Conservation (phyloP, 1,284 basidiomycete species). For the Dichomitus squalens region DNA sequence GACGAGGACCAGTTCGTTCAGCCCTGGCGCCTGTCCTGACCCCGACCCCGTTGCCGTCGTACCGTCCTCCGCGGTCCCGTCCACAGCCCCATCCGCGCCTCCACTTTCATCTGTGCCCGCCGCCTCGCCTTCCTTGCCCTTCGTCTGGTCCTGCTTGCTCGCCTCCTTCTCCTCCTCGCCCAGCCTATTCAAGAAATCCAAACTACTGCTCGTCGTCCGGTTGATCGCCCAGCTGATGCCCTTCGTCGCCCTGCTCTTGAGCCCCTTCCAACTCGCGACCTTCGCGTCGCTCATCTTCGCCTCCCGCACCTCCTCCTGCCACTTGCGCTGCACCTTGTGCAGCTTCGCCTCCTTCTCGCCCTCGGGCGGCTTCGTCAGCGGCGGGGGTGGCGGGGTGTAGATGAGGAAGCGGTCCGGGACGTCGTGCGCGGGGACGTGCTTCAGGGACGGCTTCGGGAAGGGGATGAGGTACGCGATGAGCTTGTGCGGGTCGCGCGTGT, state of each 20-base stretch:
- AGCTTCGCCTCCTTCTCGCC: conserved; percentile 1
- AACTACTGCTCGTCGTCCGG: not conserved
- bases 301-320: conserved; percentile 2
- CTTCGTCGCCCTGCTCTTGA: not conserved
- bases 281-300: not conserved
- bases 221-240: not conserved
- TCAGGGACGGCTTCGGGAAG: not conserved
- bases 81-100: not conserved
- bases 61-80: not conserved
- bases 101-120: not conserved
- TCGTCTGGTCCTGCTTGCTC: not conserved
- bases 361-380: not conserved
- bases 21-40: not conserved
- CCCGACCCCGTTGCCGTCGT: too few species aligned
- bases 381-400: not conserved
- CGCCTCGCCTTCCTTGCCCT: not conserved
- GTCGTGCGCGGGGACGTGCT: not conserved
- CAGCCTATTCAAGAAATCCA: not conserved
- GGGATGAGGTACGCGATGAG: not conserved
- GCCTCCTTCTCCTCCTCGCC: not conserved
- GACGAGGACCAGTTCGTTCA: not conserved
- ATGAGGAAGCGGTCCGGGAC: not conserved
- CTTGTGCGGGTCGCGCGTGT: conserved; percentile 1
- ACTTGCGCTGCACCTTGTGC: not conserved
- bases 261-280: not conserved